These are phyloP conservation scores for Penicillium silybi DNA, from an alignment of 495 filamentous ascomycete species.

Conservation along the genomic window DNA sequence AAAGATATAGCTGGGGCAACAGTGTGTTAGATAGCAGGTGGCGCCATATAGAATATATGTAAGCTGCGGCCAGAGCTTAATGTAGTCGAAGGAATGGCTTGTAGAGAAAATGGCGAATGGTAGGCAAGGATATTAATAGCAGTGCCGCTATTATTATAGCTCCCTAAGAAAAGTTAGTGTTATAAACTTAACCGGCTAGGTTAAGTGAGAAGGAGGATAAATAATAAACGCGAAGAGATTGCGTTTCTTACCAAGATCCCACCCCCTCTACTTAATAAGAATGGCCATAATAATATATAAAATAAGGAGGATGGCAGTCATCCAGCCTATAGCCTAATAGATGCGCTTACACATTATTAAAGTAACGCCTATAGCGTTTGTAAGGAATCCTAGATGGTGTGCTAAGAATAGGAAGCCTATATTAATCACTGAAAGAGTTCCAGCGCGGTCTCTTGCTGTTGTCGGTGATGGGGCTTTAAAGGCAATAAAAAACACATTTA, in stretches of 20 bases:
- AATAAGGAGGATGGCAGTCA: constrained; percentile 2
- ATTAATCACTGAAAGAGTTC: constrained; percentile 8
- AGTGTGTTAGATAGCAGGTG: constrained; percentile 12
- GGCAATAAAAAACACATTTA: constrained; percentile 8
- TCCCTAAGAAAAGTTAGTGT: not conserved
- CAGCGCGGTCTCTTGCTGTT: constrained; percentile 4
- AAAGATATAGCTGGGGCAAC: constrained; percentile 21
- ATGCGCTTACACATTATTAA: constrained; percentile 1
- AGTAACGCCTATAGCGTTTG: constrained; percentile 1
- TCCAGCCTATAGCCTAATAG: constrained; percentile 5
- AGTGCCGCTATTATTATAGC: not conserved
- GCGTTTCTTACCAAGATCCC: not conserved
- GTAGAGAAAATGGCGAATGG: constrained; percentile 14
- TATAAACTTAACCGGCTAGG: too few species aligned
- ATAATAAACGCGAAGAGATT: constrained; percentile 9
- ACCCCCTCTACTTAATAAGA: not conserved
- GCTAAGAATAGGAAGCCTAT: constrained; percentile 7
- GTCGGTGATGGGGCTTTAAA: constrained; percentile 1
- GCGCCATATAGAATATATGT: constrained; percentile 19
- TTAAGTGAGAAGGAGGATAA: not conserved
- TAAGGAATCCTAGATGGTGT: constrained; percentile 7
- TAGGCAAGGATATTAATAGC: constrained; percentile 16
- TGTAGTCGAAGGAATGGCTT: constrained; percentile 23
- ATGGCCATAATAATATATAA: constrained; percentile 2
- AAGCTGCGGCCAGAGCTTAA: constrained; percentile 16